Evolutionary conservation across 768 basidiomycete genomes (phyloP), one percentile per base, ranked within the genome.

Genomic region (Hericium rajendrae): DNA sequence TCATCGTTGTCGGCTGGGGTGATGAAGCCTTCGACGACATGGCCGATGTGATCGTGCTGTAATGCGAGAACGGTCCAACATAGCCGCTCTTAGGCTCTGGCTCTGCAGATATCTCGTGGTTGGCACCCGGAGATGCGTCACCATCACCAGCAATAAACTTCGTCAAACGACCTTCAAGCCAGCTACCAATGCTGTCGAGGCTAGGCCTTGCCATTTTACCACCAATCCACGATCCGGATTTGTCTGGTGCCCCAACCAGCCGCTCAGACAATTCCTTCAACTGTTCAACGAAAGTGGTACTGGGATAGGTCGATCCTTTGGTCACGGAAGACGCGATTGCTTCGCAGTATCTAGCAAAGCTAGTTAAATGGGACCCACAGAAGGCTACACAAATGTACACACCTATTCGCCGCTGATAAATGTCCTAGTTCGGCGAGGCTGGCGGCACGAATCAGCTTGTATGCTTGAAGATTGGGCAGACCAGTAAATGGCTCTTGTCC

Each of bases 111-210:
- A 52, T 58, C n/a, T 61, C 54, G 12, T 59, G 57, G 22, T 58
- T 56, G 13, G 70, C 63, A 6, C 58, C 60, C 0, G 71, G 66
- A 24, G 70, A 62, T 10, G 73, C 68, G 40, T 88, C 88, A n/a
- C 76, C 80, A 53, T 97, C 94, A 2, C 95, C 97, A 9, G 94
- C 91, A 59, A 99, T 93, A 63, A 99, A 85, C 67, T 94, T 94
- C 15, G 92, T 92, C 66, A 99, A 82, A 16, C 88, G 82, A 12
- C 90, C 88, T 71, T 93, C 95, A 24, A 98, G 77, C 87, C 94
- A 97, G 48, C 84, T 86, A 26, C 94, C 89, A 51, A 98, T 83
- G 38, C 85, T 86, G 68, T 97, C 94, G 49, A 98, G 77, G 59
- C 90, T 95, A 2, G 97, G 94, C 65, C 94, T 93, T 38, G 84